Percentiles rank a stretch among this genome's conserved stretches.
Conservation (phyloP, 2,329 filamentous ascomycete genomes). For the Karstenula rhodostoma region DNA sequence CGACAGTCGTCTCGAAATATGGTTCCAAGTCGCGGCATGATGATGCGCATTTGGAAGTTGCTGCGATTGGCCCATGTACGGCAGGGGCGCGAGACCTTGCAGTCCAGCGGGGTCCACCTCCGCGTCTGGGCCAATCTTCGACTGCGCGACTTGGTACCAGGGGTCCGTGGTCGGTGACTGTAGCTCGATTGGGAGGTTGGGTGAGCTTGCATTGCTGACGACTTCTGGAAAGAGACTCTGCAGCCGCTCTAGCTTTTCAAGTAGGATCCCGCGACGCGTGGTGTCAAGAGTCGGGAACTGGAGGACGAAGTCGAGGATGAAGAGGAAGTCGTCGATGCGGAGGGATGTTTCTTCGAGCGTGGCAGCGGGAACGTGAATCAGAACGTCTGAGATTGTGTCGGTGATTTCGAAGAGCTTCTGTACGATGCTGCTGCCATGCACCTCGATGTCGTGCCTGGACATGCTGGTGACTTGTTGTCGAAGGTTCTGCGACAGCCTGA, state of each 20-base stretch:
- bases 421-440: conserved; percentile 65
- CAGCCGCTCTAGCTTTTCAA: conserved; percentile 52
- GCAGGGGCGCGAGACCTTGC: conserved; percentile 30
- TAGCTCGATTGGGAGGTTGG: conserved; percentile 40
- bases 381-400: conserved; percentile 66
- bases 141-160: conserved; percentile 46
- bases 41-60: conserved; percentile 27
- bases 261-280: conserved; percentile 55
- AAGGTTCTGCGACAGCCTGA: conserved; percentile 55
- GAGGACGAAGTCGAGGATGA: conserved; percentile 61
- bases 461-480: conserved; percentile 54
- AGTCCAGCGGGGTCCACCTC: conserved; percentile 23
- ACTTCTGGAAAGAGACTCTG: conserved; percentile 48
- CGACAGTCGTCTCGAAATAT: conserved; percentile 42
- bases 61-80: conserved; percentile 21
- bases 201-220: conserved; percentile 41
- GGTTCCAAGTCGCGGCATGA: conserved; percentile 43
- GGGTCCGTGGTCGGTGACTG: conserved; percentile 41
- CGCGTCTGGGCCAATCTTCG: conserved; percentile 37
- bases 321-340: conserved; percentile 63
- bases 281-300: conserved; percentile 59
- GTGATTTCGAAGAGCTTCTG: conserved; percentile 69
- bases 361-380: conserved; percentile 60
- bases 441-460: conserved; percentile 58
- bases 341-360: conserved; percentile 57